phyloP scores from a whole-genome alignment of 805 yeast species.

The Wickerhamomyces rabaulensis region DNA sequence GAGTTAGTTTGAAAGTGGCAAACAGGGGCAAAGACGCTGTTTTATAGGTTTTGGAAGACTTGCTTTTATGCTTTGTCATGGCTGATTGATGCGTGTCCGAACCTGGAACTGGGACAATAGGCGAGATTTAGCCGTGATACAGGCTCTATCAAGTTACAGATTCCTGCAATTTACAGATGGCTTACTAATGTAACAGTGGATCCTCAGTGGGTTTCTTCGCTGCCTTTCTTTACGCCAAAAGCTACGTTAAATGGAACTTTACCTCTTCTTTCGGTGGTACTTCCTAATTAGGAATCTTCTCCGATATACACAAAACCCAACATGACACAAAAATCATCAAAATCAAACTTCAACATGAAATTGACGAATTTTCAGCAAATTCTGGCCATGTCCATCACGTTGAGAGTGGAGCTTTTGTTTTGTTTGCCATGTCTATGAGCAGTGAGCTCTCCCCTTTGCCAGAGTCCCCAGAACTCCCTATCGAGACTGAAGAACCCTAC shows the following conservation, averaged over 20 bases:
- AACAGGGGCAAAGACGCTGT: not conserved
- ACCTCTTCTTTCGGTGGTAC: not conserved
- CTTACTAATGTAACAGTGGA: too few relatives aligned
- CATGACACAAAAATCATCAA: not conserved
- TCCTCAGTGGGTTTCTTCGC: too few relatives aligned
- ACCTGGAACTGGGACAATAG: not conserved
- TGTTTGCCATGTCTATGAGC: not conserved
- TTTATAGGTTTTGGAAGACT: not conserved
- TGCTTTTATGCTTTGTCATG: not conserved
- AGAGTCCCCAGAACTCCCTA: not conserved
- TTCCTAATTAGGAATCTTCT: not conserved
- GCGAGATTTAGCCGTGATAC: too few relatives aligned
- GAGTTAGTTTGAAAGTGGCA: not conserved
- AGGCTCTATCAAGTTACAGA: too few relatives aligned
- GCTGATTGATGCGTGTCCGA: not conserved
- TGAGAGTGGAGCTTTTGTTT: not conserved
- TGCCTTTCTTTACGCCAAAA: too few relatives aligned
- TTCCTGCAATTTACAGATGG: too few relatives aligned
- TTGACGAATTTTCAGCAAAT: not conserved
- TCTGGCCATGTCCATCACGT: not conserved
- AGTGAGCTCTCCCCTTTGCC: not conserved
- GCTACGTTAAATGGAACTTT: too few relatives aligned
- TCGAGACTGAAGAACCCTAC: not conserved
- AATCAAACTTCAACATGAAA: too few relatives aligned
- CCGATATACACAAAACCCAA: not conserved